A percentile compares a stretch with the other conserved stretches of the same genome.
Conservation (phyloP, 83 land plant species). For the Picea abies region DNA sequence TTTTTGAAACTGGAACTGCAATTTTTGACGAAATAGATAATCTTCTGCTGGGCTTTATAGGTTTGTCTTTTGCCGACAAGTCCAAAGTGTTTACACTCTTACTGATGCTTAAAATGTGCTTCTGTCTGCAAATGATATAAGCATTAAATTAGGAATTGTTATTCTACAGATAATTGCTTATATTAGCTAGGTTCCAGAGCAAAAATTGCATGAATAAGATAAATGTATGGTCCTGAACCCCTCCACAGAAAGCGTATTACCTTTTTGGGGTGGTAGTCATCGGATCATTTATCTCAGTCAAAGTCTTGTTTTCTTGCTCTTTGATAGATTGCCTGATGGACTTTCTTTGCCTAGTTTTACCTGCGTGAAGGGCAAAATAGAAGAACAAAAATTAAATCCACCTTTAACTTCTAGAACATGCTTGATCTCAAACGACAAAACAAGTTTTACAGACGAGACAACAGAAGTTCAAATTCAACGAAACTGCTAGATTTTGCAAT, state of each 20-base stretch:
- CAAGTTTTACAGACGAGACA: not conserved
- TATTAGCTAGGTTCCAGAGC: not conserved
- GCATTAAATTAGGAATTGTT: not conserved
- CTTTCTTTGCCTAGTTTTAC: not conserved
- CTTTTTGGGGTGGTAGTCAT: not conserved
- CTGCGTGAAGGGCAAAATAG: not conserved
- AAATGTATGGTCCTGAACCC: not conserved
- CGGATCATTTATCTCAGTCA: not conserved
- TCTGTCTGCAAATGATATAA: slow-evolving; percentile 27
- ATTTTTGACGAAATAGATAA: slow-evolving; percentile 47
- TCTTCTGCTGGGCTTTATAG: slow-evolving; percentile 50
- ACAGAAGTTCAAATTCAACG: not conserved
- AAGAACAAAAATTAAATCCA: no score
- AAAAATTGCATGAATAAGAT: not conserved
- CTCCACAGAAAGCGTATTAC: not conserved
- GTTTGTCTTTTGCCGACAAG: slow-evolving; percentile 41
- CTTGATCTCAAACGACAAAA: not conserved
- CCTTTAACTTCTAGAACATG: not conserved
- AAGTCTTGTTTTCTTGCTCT: not conserved
- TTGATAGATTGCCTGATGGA: not conserved
- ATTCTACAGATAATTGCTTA: not conserved
- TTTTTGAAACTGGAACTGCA: slow-evolving; percentile 32
- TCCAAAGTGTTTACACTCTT: slow-evolving; percentile 50
- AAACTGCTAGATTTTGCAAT: not conserved
- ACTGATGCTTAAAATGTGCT: slow-evolving; percentile 34